Evolutionary conservation across 441 rosid species (phyloP), one percentile per base, ranked within the genome.

Genomic region (Arabidopsis lyrata): DNA sequence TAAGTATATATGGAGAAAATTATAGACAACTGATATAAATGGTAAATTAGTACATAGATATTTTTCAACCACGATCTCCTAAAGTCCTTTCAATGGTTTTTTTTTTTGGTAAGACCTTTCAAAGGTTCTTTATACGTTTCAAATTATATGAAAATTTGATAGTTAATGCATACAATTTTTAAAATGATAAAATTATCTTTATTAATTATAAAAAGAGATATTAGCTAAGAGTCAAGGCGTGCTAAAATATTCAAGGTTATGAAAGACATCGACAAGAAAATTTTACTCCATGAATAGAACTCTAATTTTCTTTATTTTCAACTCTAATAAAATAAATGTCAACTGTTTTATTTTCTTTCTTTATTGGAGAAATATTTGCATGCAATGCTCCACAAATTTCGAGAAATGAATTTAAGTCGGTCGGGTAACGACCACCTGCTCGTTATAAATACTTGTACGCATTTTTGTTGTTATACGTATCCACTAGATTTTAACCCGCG

Each of bases 371-470:
- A 41, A 20, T 60, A 55, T 60, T 34, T 36, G 75, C 63, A 68
- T 55, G 65, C 53, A 36, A 15, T 53, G 57, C 31, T 75, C 7
- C 74, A 52, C 78, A 60, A 75, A 68, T 45, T 16, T 62, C 70
- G 59, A 68, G 74, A 66, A 74, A 36, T 27, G 70, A 69, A 76
- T 63, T 76, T 13, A 76, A 76, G 70, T 56, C 60, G 66, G 53
- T 55, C 60, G 15, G 6, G 75, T 76, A 76, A 63, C 79, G 49
- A 47, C 66, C 31, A 76, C 75, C 79, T 45, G 60, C 35, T 68
- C 65, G 34, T 34, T 55, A 63, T 76, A 69, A 55, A 62, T 63
- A 62, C 55, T 53, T 59, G 29, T 38, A 58, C 3, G 39, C 39
- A 54, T 54, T 58, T 31, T 22, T 50, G 27, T 18, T 65, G 36